A percentile compares a stretch with the other conserved stretches of the same genome.
These are phyloP conservation scores for Colletotrichum sp. DNA, from an alignment of 2,329 filamentous ascomycete genomes.

Conservation along the genomic window DNA sequence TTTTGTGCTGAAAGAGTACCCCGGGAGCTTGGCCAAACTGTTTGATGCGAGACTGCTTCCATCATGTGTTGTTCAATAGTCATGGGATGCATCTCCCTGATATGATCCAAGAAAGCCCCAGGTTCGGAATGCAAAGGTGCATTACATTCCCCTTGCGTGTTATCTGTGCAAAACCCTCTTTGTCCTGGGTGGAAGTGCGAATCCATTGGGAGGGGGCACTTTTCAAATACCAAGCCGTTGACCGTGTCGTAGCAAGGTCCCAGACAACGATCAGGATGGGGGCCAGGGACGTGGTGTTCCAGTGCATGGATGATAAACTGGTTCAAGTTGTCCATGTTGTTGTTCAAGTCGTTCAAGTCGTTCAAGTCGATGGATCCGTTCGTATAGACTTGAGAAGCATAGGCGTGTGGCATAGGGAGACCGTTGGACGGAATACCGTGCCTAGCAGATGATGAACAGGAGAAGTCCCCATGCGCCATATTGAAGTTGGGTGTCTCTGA, in stretches of 20 bases:
- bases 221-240: constrained; percentile 19
- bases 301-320: constrained; percentile 30
- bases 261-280: background rate
- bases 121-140: background rate
- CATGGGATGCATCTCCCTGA: background rate
- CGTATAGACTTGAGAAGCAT: background rate
- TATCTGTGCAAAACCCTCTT: background rate
- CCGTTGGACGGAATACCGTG: background rate
- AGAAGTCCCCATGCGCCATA: background rate
- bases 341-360: background rate
- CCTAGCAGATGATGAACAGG: background rate
- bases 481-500: background rate
- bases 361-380: background rate
- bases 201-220: constrained; percentile 25
- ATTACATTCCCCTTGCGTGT: background rate
- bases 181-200: constrained; percentile 17
- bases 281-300: constrained; percentile 28
- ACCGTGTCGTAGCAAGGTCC: constrained; percentile 24
- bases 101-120: background rate
- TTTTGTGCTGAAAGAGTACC: background rate
- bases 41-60: background rate
- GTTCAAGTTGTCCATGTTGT: no score
- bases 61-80: background rate
- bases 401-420: background rate
- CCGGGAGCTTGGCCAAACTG: background rate